These are phyloP conservation scores for Irpex sp. DNA, from an alignment of 1,284 basidiomycete genomes.

Conservation along the genomic window DNA sequence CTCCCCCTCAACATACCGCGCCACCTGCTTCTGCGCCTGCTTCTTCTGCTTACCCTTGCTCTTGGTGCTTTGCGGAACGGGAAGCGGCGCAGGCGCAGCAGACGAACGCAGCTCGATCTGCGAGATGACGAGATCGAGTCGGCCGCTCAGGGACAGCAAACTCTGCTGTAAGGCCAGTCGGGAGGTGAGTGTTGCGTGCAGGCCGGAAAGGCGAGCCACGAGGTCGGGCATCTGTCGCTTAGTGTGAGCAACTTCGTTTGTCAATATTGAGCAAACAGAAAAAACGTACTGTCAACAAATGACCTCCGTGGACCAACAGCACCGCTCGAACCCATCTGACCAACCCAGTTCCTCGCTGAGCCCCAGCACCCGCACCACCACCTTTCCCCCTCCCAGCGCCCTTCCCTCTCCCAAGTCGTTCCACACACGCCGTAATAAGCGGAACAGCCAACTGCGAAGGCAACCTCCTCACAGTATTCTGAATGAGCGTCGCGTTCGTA, in stretches of 20 bases:
- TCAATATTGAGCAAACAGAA: constrained; percentile 5
- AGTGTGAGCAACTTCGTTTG: constrained; percentile 16
- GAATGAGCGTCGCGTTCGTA: constrained; percentile 76
- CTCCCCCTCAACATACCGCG: constrained; percentile 72
- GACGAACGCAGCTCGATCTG: constrained; percentile 86
- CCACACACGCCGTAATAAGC: constrained; percentile 84
- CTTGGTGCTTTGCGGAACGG: constrained; percentile 30
- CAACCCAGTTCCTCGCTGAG: constrained; percentile 79
- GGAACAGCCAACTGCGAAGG: constrained; percentile 89
- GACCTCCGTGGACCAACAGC: constrained; percentile 82
- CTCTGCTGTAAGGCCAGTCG: constrained; percentile 83
- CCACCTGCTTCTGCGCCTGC: constrained; percentile 33
- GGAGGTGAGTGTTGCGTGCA: constrained; percentile 80
- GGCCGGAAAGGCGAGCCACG: constrained; percentile 73
- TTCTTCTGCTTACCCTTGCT: constrained; percentile 12
- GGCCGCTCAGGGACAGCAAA: constrained; percentile 80
- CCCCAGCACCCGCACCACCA: constrained; percentile 76
- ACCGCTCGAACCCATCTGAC: constrained; percentile 89
- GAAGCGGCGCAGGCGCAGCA: constrained; percentile 49
- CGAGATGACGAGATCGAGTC: constrained; percentile 89
- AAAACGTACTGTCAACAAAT: constrained; percentile 85
- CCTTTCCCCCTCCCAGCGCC: constrained; percentile 71
- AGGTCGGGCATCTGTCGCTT: constrained; percentile 72
- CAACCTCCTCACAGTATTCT: constrained; percentile 83
- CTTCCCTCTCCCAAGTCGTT: constrained; percentile 79